These are phyloP conservation scores for Yamadazyma spencermartinsiae DNA, from an alignment of 1,139 yeast species.

Conservation along the genomic window DNA sequence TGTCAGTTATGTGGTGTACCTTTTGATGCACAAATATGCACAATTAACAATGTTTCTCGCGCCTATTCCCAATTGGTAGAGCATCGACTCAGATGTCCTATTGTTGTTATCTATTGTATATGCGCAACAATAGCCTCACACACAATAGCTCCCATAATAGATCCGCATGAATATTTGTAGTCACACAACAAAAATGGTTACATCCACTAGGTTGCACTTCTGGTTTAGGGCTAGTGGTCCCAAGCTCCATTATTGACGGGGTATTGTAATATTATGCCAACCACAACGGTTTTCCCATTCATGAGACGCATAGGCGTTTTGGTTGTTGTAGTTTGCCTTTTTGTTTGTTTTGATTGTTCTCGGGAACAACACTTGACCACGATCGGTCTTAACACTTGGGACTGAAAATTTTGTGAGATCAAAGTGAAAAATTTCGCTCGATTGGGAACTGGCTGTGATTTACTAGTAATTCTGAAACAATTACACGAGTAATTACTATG, in stretches of 20 bases:
- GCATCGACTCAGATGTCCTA: too few species aligned
- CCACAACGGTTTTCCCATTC: neutral
- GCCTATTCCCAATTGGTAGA: too few species aligned
- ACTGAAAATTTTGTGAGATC: neutral
- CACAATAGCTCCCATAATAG: too few species aligned
- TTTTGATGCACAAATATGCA: too few species aligned
- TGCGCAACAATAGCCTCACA: too few species aligned
- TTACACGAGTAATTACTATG: neutral
- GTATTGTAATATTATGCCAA: neutral
- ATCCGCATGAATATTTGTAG: too few species aligned
- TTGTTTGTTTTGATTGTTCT: neutral
- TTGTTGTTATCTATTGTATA: too few species aligned
- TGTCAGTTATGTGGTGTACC: too few species aligned
- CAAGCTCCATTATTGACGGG: neutral
- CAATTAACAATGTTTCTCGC: too few species aligned
- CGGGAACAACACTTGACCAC: neutral
- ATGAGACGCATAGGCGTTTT: neutral
- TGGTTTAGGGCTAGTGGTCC: too few species aligned
- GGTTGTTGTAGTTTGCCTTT: neutral
- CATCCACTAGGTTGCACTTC: too few species aligned
- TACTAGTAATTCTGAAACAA: neutral
- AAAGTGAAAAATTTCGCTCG: slow-evolving; percentile 1
- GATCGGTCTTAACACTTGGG: neutral
- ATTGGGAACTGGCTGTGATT: neutral
- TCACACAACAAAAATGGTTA: too few species aligned